phyloP scores from a whole-genome alignment of 768 basidiomycete genomes.

The Solioccasus polychromus region DNA sequence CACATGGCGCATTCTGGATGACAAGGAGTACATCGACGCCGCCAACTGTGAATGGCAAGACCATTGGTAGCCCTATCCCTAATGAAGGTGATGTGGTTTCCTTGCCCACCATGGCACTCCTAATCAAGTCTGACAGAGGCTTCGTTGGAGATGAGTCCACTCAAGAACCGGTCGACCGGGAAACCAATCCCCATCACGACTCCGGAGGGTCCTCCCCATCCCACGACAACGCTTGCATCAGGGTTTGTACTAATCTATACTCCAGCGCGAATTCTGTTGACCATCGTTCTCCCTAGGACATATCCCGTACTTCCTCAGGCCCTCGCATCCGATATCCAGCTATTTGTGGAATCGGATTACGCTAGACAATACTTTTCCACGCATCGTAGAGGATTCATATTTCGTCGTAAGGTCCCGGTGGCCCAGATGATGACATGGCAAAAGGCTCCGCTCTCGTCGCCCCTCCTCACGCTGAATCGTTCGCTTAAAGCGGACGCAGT shows the following conservation, averaged over 20 bases:
- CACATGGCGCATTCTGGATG: conserved; percentile 33
- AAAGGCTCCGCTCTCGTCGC: conserved; percentile 68
- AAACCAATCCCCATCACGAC: conserved; percentile 61
- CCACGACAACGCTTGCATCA: conserved; percentile 51
- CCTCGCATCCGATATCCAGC: conserved; percentile 80
- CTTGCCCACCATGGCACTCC: not conserved
- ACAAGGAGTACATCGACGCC: conserved; percentile 35
- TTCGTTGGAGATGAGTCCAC: conserved; percentile 70
- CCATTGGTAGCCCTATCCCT: conserved; percentile 65
- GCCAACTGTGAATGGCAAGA: conserved; percentile 55
- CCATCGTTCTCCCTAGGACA: conserved; percentile 44
- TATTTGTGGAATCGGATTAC: conserved; percentile 83
- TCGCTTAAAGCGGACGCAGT: conserved; percentile 73
- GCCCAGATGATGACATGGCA: conserved; percentile 92
- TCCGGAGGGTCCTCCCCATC: conserved; percentile 27
- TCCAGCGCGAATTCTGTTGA: not conserved
- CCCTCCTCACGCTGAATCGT: conserved; percentile 70
- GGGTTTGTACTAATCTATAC: conserved; percentile 46
- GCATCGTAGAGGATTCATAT: conserved; percentile 86
- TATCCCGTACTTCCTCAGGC: conserved; percentile 78
- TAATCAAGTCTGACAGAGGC: conserved; percentile 43
- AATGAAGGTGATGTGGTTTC: conserved; percentile 54
- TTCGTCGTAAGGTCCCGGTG: conserved; percentile 76
- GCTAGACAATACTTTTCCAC: conserved; percentile 87
- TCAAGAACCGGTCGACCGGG: conserved; percentile 59